Base-by-base conservation (phyloP, 805 yeast species). In the Wickerhamomyces bovis region DNA sequence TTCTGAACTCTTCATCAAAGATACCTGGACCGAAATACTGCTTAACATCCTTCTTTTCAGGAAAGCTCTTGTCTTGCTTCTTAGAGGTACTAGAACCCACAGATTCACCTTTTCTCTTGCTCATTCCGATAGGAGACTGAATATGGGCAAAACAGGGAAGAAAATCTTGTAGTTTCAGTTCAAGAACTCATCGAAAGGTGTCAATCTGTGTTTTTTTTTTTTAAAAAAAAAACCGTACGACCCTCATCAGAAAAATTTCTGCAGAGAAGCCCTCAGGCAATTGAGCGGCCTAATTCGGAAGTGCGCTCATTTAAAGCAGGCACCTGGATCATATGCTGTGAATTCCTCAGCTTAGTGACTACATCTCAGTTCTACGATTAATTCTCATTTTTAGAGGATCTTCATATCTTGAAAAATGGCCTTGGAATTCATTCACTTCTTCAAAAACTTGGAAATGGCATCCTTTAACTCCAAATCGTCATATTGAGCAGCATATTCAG, bases 11-110 rank as follows among this genome's bases (percentile, higher is more conserved):
- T 1, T 60, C 54, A 22, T 67, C 63, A 72, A 83, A 81, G 15
- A 81, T 67, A 46, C 76, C 70, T 15, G 63, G 54, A 46, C 74
- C 76, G 59, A 81, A 77, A 42, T 69, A 70, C 20, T 64, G 54
- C 28, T 64, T 61, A 23, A 76, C 61, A 20, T 75, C 75, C 7
- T 46, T 39, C 18, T 52, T 26, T 28, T 52, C 39, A 39, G 47
- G 51, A 42, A 58, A 58, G 12, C 4, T 33, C 12, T 33, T 19
- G 20, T 33, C 36, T 11, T 33, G 36, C 20, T 33, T 33, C 36
- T 33, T 33, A 8, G 36, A 5, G 2, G 16, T 11, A 8, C 20
- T 33, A 33, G 20, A 9, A 18, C 8, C 36, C 3, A 20, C 12
- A 9, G 8, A 5, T 33, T 18, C 36, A 10, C 36, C 20, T 18